These are phyloP conservation scores for Cicer yamashitae DNA, from an alignment of 306 rosid species.

Conservation along the genomic window DNA sequence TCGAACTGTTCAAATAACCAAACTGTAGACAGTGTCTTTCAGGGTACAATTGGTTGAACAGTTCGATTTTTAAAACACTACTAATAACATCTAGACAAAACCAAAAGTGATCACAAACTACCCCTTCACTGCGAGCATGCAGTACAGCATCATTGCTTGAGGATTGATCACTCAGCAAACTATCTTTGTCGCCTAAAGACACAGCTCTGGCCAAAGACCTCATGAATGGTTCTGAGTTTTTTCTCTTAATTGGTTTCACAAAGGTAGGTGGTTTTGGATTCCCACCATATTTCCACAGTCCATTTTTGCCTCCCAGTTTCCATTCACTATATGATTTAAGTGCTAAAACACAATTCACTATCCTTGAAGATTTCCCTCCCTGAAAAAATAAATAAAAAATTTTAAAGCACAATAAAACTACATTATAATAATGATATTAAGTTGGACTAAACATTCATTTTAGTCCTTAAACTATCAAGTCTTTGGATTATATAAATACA, in stretches of 20 bases:
- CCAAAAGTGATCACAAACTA: conserved; percentile 60
- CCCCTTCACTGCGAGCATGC: conserved; percentile 61
- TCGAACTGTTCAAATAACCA: background rate
- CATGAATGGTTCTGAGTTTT: conserved; percentile 65
- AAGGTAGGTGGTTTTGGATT: conserved; percentile 54
- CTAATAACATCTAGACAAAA: background rate
- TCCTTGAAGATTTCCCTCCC: conserved; percentile 88
- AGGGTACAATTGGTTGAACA: background rate
- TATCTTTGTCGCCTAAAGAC: conserved; percentile 52
- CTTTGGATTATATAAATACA: too few relatives aligned
- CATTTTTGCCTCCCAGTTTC: conserved; percentile 70
- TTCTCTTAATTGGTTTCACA: conserved; percentile 59
- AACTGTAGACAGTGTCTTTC: background rate
- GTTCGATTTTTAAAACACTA: background rate
- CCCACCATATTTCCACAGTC: conserved; percentile 75
- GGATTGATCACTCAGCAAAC: conserved; percentile 51
- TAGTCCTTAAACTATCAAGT: too few relatives aligned
- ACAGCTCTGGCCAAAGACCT: conserved; percentile 55
- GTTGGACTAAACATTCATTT: too few relatives aligned
- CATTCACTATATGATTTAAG: conserved; percentile 78
- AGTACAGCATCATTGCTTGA: conserved; percentile 45
- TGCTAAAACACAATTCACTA: conserved; percentile 84
- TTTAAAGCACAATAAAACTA: conserved; percentile 1
- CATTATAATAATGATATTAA: background rate
- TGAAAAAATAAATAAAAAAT: background rate